Evolutionary conservation across 2,329 filamentous ascomycete genomes (phyloP), one percentile per base, ranked within the genome.

Genomic region (Fusarium decemcellulare): DNA sequence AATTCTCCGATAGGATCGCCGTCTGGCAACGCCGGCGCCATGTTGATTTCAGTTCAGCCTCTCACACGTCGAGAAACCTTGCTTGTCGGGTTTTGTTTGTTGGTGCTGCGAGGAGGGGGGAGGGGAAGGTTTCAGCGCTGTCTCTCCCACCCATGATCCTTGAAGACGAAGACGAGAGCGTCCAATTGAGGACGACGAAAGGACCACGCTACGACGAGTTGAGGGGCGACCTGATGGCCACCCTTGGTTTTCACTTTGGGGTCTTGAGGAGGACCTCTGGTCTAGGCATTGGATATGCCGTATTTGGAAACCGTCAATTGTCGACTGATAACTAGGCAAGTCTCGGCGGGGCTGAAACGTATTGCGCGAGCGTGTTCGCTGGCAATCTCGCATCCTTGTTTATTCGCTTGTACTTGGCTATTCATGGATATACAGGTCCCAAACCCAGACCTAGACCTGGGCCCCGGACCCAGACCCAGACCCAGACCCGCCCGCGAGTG

Each of bases 1-100:
- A 70, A 70, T 61, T 70, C 61, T 66, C 72, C 68, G 72, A 74
- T 72, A 72, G 63, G 68, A 46, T 44, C 23, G 54, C 54, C 50
- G 37, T 42, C 48, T 48, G 8, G 23, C 64, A 44, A 67, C 32
- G 18, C 58, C 47, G 65, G 63, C 16, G 63, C 72, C 59, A 66
- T 64, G 42, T 63, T 68, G 70, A 69, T 62, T 63, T 36, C 53
- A 48, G 46, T 51, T 52, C 56, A 65, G 43, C 59, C 61, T 62
- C 55, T 52, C 27, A 62, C 46, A 57, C 42, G 61, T 43, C 47
- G 30, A 37, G 48, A 57, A 68, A 59, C 56, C 56, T 70, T 61
- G 60, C 36, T 73, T 74, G 53, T 43, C 54, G 39, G 32, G 37
- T 27, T 27, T 15, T 55, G 63, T 40, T 39, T 60, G 61, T 60